Evolutionary conservation across 139 green algal genomes (phyloP), one percentile per base, ranked within the genome.

Genomic region (Chlamydomonas eustigma): DNA sequence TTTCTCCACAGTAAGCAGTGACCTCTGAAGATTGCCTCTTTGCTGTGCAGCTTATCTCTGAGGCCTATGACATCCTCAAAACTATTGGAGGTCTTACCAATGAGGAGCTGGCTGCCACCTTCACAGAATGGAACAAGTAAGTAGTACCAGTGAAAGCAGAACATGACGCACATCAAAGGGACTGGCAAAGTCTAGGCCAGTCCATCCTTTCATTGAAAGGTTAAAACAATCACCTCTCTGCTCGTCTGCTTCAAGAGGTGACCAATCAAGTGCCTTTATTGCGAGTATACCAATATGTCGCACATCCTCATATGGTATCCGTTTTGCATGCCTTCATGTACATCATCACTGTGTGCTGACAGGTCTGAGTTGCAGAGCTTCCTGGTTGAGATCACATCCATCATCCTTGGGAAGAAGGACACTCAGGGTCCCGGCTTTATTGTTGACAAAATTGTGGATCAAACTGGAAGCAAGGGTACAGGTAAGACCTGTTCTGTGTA

Each of bases 381-480:
- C 87, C 84, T 99, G 76, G 84, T 98, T 5, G 92, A 99, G 88
- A 99, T 99, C 88, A 96, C 88, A 0, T 81, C 91, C 6, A 88
- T 95, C 76, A 97, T 98, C 74, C 84, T 96, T 63, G 83, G 76
- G 50, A 93, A 93, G 79, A 92, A 92, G 85, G 92, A 97, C 77
- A 90, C 95, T 34, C 77, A 83, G 84, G 86, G 64, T 4, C 68
- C 88, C 3, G 88, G 88, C 50, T 94, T 78, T 76, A 80, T 99
- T 31, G 83, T 99, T 28, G 96, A 99, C 86, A 97, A 96, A 78
- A 94, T 99, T 70, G 84, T 97, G 71, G 96, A 99, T 86, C 96
- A 98, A 91, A 99, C 96, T 2, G 96, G 96, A 63, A 94, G 93
- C 88, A 99, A 99, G 89, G 95, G 94, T 66, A 98, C 94, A 44